These are phyloP conservation scores for Fusarium avenaceum DNA, from an alignment of 2,329 filamentous ascomycete genomes.

Conservation along the genomic window DNA sequence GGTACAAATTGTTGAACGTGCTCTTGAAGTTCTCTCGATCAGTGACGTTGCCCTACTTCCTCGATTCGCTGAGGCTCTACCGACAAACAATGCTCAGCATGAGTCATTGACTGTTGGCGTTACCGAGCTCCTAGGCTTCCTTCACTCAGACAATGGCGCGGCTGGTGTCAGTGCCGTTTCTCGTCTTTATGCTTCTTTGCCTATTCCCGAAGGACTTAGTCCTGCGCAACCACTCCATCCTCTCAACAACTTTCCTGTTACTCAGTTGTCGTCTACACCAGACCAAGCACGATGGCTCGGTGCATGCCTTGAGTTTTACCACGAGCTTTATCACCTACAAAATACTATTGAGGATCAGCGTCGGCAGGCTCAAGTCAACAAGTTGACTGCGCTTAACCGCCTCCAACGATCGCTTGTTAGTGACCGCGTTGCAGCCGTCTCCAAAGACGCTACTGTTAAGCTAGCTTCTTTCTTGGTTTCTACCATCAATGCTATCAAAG, in stretches of 20 bases:
- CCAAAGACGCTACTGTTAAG: constrained; percentile 72
- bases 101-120: constrained; percentile 31
- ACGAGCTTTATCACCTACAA: constrained; percentile 60
- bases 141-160: constrained; percentile 52
- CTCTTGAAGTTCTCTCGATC: constrained; percentile 63
- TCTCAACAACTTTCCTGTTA: constrained; percentile 68
- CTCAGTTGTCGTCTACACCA: constrained; percentile 59
- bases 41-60: constrained; percentile 59
- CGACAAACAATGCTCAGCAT: constrained; percentile 14
- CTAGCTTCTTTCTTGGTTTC: constrained; percentile 65
- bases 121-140: constrained; percentile 49
- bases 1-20: constrained; percentile 51
- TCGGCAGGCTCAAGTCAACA: constrained; percentile 59
- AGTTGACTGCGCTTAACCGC: constrained; percentile 68
- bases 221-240: constrained; percentile 67
- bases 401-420: constrained; percentile 71
- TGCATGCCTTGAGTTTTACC: constrained; percentile 64
- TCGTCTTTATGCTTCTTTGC: constrained; percentile 54
- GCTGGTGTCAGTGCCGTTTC: constrained; percentile 53
- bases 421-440: constrained; percentile 66
- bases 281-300: constrained; percentile 63
- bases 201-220: constrained; percentile 36
- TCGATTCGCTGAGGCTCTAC: constrained; percentile 50
- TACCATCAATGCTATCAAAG: constrained; percentile 58
- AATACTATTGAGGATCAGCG: constrained; percentile 59